Conservation (phyloP, 352 stramenopile genomes). For the Pythium rhizo-oryzae region DNA sequence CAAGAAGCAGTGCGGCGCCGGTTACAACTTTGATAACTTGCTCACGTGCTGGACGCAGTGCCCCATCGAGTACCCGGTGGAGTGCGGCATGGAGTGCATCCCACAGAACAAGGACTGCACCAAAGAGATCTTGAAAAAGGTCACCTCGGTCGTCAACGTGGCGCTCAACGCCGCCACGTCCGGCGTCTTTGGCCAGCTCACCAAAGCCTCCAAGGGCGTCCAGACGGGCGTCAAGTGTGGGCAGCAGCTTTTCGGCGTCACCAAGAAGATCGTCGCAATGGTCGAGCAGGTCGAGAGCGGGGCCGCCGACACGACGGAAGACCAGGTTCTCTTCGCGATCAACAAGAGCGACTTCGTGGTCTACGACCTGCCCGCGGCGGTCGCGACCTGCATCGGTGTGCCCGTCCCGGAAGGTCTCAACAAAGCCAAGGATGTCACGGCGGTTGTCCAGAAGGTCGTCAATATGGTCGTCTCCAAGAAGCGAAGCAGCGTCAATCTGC, state of each 20-base stretch:
- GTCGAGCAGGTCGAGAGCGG: constrained; percentile 22
- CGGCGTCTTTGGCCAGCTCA: constrained; percentile 43
- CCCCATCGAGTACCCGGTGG: constrained; percentile 53
- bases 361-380: constrained; percentile 50
- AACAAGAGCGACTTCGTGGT: constrained; percentile 61
- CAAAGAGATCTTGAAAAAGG: constrained; percentile 46
- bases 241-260: constrained; percentile 24
- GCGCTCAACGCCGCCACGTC: constrained; percentile 41
- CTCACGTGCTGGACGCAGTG: constrained; percentile 63
- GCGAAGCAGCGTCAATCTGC: constrained; percentile 13
- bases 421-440: constrained; percentile 39
- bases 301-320: constrained; percentile 34
- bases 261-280: constrained; percentile 22
- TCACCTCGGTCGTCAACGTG: constrained; percentile 41
- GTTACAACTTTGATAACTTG: constrained; percentile 51
- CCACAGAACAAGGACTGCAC: constrained; percentile 60
- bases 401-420: constrained; percentile 33
- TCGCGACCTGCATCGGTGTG: constrained; percentile 49
- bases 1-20: constrained; percentile 35
- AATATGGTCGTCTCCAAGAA: constrained; percentile 41
- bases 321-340: constrained; percentile 52
- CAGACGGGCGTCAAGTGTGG: constrained; percentile 30
- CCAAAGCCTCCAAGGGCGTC: constrained; percentile 20
- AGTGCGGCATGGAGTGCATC: constrained; percentile 60
- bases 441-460: constrained; percentile 38